Conservation (phyloP, 169 alveolate species). For the Plasmodium sp. region DNA sequence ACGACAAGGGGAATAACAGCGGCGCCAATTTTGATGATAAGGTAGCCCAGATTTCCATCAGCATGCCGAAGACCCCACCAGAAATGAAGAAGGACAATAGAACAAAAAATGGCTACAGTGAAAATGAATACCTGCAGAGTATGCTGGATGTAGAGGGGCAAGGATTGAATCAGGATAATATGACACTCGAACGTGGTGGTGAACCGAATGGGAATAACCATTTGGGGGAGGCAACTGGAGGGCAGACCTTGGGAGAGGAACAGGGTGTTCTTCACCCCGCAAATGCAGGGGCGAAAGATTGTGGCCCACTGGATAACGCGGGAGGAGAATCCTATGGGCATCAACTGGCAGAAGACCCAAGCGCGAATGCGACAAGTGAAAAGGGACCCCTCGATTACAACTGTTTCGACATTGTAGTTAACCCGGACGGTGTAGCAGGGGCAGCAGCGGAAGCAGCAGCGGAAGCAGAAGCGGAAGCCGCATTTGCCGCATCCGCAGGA, state of each 20-base stretch:
- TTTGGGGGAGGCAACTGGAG: background rate
- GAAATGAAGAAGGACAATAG: conserved; percentile 63
- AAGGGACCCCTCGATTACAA: conserved; percentile 5
- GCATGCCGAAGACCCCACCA: conserved; percentile 74
- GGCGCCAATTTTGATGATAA: conserved; percentile 13
- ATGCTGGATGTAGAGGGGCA: conserved; percentile 12
- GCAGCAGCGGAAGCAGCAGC: background rate
- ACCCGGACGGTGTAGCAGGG: conserved; percentile 12
- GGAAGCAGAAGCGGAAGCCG: background rate
- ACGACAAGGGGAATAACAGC: background rate
- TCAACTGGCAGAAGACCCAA: background rate
- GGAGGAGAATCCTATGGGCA: background rate
- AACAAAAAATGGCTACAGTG: conserved; percentile 20
- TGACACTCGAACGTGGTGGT: background rate
- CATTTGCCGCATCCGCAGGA: background rate
- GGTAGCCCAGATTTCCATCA: conserved; percentile 55
- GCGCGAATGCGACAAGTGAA: background rate
- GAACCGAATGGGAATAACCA: background rate
- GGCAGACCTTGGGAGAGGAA: background rate
- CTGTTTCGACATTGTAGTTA: conserved; percentile 10
- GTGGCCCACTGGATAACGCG: background rate
- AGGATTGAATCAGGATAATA: background rate
- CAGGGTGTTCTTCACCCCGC: background rate
- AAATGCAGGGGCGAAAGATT: background rate
- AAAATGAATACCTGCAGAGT: conserved; percentile 41